Evolutionary conservation across 768 basidiomycete species (phyloP).

Genomic region (Mycena rebaudengoi): DNA sequence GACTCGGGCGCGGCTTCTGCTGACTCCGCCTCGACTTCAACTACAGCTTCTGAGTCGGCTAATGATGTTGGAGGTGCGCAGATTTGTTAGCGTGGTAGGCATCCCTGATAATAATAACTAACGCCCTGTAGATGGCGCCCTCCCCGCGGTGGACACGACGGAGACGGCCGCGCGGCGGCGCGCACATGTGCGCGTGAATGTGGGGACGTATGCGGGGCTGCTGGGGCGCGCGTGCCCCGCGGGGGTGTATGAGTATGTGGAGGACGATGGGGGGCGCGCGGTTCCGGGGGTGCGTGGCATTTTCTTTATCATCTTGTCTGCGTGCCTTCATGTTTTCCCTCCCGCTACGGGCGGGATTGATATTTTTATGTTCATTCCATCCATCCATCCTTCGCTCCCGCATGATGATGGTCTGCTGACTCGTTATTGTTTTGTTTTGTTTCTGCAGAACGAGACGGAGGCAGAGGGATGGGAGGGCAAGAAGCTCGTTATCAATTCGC

Average conservation of each 20-base stretch:
- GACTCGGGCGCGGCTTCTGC: not conserved
- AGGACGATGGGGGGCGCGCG: slow-evolving; percentile 56
- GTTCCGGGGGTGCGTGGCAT: slow-evolving; percentile 28
- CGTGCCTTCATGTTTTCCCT: not conserved
- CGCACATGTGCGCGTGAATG: slow-evolving; percentile 80
- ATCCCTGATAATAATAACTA: too few species aligned
- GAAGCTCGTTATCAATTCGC: slow-evolving; percentile 95
- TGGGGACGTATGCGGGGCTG: slow-evolving; percentile 83
- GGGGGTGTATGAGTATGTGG: slow-evolving; percentile 95
- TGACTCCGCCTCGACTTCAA: too few species aligned
- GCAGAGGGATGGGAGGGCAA: slow-evolving; percentile 78
- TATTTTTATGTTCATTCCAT: too few species aligned
- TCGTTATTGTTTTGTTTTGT: too few species aligned
- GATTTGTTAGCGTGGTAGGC: too few species aligned
- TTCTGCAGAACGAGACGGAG: slow-evolving; percentile 26
- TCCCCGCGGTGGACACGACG: slow-evolving; percentile 32
- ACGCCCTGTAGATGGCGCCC: too few species aligned
- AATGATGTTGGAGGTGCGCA: slow-evolving; percentile 29
- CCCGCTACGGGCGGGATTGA: not conserved
- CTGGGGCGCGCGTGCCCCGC: slow-evolving; percentile 94
- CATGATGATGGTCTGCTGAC: too few species aligned
- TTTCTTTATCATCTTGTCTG: not conserved
- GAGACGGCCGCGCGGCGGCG: slow-evolving; percentile 56
- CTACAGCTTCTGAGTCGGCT: not conserved
- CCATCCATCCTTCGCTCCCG: too few species aligned